A percentile compares a stretch with the other conserved stretches of the same genome.
Conservation (phyloP, 2,329 filamentous ascomycete species). For the Hypocreales sp. region DNA sequence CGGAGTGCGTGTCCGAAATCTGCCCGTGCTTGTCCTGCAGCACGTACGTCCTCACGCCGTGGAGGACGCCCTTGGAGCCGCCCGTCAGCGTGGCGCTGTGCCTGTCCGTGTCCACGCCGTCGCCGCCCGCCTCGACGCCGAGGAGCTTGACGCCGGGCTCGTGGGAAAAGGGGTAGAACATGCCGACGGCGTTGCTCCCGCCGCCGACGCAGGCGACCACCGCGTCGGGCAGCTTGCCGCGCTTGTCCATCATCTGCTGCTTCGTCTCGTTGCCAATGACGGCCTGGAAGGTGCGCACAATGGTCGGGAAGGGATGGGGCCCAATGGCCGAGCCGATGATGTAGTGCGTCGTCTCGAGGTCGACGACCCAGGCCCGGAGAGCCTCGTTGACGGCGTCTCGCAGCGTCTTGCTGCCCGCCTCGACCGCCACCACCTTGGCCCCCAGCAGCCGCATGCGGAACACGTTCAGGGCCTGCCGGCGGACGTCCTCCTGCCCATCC, state of each 20-base stretch:
- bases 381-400: slow-evolving; percentile 92
- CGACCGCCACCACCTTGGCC: slow-evolving; percentile 81
- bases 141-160: slow-evolving; percentile 76
- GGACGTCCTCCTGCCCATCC: slow-evolving; percentile 60
- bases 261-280: slow-evolving; percentile 94
- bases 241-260: slow-evolving; percentile 70
- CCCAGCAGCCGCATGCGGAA: slow-evolving; percentile 97
- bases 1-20: slow-evolving; percentile 87
- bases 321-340: slow-evolving; percentile 96
- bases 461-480: slow-evolving; percentile 90
- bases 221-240: slow-evolving; percentile 82
- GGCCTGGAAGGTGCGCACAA: slow-evolving; percentile 93
- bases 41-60: slow-evolving; percentile 92
- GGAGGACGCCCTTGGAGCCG: slow-evolving; percentile 81
- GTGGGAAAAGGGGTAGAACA: slow-evolving; percentile 93
- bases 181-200: slow-evolving; percentile 87
- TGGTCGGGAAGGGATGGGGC: slow-evolving; percentile 93
- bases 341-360: slow-evolving; percentile 91
- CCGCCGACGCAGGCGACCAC: slow-evolving; percentile 95
- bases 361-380: slow-evolving; percentile 81
- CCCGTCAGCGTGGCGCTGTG: slow-evolving; percentile 81
- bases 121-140: slow-evolving; percentile 89
- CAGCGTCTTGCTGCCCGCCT: slow-evolving; percentile 72
- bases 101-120: slow-evolving; percentile 70
- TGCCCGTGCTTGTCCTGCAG: slow-evolving; percentile 88